These are phyloP conservation scores for Chiua virens DNA, from an alignment of 768 basidiomycete genomes.

Conservation along the genomic window DNA sequence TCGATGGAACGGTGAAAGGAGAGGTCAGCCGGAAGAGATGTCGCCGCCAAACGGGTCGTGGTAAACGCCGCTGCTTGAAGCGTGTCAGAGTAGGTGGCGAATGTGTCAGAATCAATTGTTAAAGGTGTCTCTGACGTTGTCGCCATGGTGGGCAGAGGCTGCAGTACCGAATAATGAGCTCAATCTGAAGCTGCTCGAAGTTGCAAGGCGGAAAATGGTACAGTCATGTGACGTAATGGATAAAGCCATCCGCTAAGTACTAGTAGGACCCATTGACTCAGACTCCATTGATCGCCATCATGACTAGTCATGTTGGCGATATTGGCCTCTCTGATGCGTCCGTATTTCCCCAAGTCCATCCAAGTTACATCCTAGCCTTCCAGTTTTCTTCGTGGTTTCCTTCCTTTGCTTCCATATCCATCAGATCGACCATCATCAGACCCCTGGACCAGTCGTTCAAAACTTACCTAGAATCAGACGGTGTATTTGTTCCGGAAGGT, in stretches of 20 bases:
- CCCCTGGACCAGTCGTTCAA: conserved; percentile 64
- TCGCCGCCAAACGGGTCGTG: conserved; percentile 60
- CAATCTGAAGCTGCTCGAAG: background rate
- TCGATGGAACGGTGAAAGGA: conserved; percentile 90
- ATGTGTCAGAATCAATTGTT: conserved; percentile 31
- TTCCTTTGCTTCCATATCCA: conserved; percentile 56
- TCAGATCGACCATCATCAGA: conserved; percentile 73
- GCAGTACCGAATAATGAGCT: too few relatives aligned
- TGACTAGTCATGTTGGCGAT: background rate
- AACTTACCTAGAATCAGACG: conserved; percentile 77
- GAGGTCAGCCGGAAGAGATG: conserved; percentile 69
- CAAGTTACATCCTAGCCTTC: conserved; percentile 61
- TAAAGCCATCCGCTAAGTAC: too few relatives aligned
- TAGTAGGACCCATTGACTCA: too few relatives aligned
- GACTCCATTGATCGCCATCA: background rate
- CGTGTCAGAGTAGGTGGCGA: conserved; percentile 53
- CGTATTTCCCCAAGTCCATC: conserved; percentile 52
- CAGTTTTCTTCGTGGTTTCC: conserved; percentile 90
- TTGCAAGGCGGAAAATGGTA: background rate
- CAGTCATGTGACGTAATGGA: conserved; percentile 4
- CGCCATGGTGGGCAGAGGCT: conserved; percentile 11
- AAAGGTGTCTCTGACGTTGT: background rate
- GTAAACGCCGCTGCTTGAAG: conserved; percentile 63
- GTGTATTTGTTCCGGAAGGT: conserved; percentile 81
- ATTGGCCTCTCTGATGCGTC: background rate